Evolutionary conservation across 164 flowering plant species (phyloP).

Genomic region (Umbilicus rupestris): DNA sequence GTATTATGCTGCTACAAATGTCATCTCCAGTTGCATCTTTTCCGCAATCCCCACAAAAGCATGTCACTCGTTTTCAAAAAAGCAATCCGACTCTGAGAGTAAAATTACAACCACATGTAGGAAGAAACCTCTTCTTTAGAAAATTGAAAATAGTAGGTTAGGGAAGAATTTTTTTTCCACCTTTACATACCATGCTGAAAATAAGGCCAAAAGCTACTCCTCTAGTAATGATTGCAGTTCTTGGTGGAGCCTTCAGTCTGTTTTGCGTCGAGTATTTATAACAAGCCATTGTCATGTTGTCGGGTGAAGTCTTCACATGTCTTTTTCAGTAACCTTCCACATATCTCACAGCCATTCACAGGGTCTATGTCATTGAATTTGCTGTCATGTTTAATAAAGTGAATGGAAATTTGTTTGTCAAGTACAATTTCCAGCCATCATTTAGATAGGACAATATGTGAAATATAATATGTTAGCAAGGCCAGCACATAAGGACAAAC

Average conservation of each 20-base stretch:
- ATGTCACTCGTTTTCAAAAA: not conserved
- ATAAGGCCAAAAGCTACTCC: slow-evolving; percentile 1
- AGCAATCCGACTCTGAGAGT: not conserved
- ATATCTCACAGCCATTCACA: not conserved
- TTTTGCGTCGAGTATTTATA: slow-evolving; percentile 24
- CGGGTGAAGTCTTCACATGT: slow-evolving; percentile 20
- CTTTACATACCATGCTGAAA: slow-evolving; percentile 15
- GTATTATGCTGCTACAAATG: not conserved
- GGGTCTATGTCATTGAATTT: not conserved
- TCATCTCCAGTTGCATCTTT: not conserved
- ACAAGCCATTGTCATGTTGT: slow-evolving; percentile 27
- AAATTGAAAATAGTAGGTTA: not conserved
- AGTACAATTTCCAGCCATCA: not conserved
- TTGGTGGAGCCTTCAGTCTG: slow-evolving; percentile 20
- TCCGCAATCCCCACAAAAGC: slow-evolving; percentile 1
- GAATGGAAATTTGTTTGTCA: not conserved
- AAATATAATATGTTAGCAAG: not conserved
- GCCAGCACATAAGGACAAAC: not conserved
- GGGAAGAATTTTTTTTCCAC: slow-evolving; percentile 11
- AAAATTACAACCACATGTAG: not conserved
- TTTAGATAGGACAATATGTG: not conserved
- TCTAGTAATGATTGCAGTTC: not conserved
- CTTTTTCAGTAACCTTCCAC: slow-evolving; percentile 23
- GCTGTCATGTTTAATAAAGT: not conserved
- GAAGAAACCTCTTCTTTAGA: not conserved